phyloP scores from a whole-genome alignment of 202 grass and related monocot species.

The Cymbopogon flexuosus region DNA sequence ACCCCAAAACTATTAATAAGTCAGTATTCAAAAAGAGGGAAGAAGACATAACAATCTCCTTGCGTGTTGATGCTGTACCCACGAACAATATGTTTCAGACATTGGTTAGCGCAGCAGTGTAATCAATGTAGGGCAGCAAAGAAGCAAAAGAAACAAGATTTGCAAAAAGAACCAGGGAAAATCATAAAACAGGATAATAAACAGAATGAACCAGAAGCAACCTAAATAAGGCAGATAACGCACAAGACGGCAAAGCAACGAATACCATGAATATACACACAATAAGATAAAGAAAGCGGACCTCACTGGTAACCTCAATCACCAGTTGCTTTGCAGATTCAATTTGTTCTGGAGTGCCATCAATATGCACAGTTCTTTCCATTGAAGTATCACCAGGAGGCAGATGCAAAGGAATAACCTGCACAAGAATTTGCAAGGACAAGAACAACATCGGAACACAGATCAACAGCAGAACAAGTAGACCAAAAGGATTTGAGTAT shows the following conservation, averaged over 20 bases:
- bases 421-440: slow-evolving; percentile 21
- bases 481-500: not conserved
- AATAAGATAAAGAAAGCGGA: slow-evolving; percentile 37
- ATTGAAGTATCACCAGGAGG: slow-evolving; percentile 78
- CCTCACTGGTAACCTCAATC: slow-evolving; percentile 92
- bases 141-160: not conserved
- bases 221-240: slow-evolving; percentile 13
- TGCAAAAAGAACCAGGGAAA: not conserved
- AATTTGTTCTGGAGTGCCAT: slow-evolving; percentile 89
- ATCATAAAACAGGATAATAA: not conserved
- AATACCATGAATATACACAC: not conserved
- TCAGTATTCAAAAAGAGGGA: not conserved
- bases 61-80: not conserved
- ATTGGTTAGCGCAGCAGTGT: not conserved
- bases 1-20: not conserved
- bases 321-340: slow-evolving; percentile 89
- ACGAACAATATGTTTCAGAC: not conserved
- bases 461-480: slow-evolving; percentile 11
- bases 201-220: slow-evolving; percentile 25
- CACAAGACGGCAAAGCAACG: slow-evolving; percentile 4
- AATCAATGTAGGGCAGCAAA: slow-evolving; percentile 10
- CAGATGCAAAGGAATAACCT: slow-evolving; percentile 93
- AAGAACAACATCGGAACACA: slow-evolving; percentile 14
- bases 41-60: not conserved
- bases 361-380: slow-evolving; percentile 93